Evolutionary conservation across 2,329 filamentous ascomycete genomes (phyloP).

Genomic region (Mariannaea elegans): DNA sequence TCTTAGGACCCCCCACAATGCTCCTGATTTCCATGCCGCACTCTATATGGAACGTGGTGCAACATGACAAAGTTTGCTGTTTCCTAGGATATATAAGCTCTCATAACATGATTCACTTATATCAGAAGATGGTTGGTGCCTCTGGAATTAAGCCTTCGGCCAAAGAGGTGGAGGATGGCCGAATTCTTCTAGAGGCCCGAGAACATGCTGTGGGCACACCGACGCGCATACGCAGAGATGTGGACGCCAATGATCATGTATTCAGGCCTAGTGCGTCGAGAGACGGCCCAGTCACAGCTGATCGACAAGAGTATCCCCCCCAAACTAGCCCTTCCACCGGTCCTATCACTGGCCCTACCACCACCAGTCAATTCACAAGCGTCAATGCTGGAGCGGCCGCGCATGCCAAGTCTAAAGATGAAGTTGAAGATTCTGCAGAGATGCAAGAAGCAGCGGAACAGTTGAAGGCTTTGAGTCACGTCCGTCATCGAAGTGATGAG

Average conservation of each 20-base stretch:
- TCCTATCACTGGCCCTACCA: constrained; percentile 21
- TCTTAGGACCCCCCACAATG: constrained; percentile 72
- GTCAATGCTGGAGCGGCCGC: constrained; percentile 18
- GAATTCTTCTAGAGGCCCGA: constrained; percentile 64
- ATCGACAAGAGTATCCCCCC: constrained; percentile 35
- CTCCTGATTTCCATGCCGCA: constrained; percentile 72
- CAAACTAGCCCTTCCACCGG: constrained; percentile 42
- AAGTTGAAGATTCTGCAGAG: constrained; percentile 69
- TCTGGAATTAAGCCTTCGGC: constrained; percentile 55
- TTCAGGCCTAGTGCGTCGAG: constrained; percentile 37
- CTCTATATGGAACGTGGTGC: constrained; percentile 69
- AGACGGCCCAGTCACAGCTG: constrained; percentile 34
- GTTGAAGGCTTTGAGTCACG: constrained; percentile 71
- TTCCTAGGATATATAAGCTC: constrained; percentile 73
- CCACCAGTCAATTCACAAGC: constrained; percentile 32
- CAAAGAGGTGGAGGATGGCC: constrained; percentile 65
- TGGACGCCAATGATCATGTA: constrained; percentile 37
- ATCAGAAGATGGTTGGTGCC: constrained; percentile 64
- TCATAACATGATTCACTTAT: constrained; percentile 72
- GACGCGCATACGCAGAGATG: constrained; percentile 40
- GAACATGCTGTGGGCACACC: constrained; percentile 52
- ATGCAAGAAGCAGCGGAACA: constrained; percentile 76
- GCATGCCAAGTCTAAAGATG: constrained; percentile 45
- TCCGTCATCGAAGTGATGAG: constrained; percentile 64
- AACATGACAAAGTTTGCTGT: constrained; percentile 73